Base-by-base conservation (phyloP, 164 flowering plant genomes). In the Magnolia kwangsiensis region DNA sequence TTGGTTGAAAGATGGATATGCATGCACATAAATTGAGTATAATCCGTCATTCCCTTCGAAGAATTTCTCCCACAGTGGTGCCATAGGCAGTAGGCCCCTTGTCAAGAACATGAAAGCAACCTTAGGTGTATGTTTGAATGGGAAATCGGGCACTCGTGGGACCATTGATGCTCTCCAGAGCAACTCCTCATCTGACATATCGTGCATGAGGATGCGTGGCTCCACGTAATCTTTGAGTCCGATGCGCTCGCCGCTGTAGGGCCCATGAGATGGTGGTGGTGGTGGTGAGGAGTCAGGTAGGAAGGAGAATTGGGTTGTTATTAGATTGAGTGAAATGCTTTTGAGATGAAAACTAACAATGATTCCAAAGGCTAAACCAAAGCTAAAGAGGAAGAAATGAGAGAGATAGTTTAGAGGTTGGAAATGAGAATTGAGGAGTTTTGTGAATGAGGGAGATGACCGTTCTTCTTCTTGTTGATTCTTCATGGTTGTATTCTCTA, bases 101-200 rank as follows among this genome's bases (percentile, higher is more conserved):
- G 85, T 84, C 83, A 88, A 74, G 82, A 88, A 90, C 88, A 90
- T 58, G 88, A 90, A 90, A 1, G 93, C 90, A 23, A 90, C 83
- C 77, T 90, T 88, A 0, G 89, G 90, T 0, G 77, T 75, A 8
- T 80, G 75, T 18, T 78, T 58, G 74, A 75, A 84, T 9, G 90
- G 90, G 67, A 68, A 79, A 51, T 73, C 65, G 0, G 4, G 37
- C 13, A 85, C 76, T 51, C 65, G 31, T 4, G 90, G 87, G 18
- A 51, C 80, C 91, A 86, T 79, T 8, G 93, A 88, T 8, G 91
- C 88, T 64, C 68, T 73, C 75, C 75, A 73, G 3, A 73, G 50
- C 14, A 73, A 24, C 27, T 73, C 75, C 50, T 63, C 51, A 37
- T 73, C 75, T 7, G 27, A 21, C 75, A 73, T 73, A 45, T 81